Conservation (phyloP, 768 basidiomycete species). For the Sporobolomyces phaffii region DNA sequence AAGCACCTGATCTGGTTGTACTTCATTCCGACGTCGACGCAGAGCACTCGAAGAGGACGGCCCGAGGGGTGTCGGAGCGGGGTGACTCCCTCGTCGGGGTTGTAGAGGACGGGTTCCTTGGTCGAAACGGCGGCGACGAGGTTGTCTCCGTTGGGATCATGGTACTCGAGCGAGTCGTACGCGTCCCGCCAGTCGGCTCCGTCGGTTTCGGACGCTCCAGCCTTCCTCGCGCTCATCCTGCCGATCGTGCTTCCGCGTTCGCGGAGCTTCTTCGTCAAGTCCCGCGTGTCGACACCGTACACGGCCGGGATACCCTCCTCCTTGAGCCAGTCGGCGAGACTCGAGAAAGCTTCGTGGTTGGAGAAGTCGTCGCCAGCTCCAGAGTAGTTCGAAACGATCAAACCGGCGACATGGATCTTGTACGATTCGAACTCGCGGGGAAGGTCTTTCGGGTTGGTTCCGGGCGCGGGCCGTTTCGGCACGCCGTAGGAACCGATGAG, state of each 20-base stretch:
- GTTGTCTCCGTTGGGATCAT: slow-evolving; percentile 81
- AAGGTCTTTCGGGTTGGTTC: slow-evolving; percentile 41
- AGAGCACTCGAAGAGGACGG: slow-evolving; percentile 73
- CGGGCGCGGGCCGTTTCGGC: slow-evolving; percentile 61
- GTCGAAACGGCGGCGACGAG: slow-evolving; percentile 86
- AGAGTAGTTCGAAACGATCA: slow-evolving; percentile 90
- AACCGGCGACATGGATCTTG: slow-evolving; percentile 83
- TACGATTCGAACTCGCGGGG: slow-evolving; percentile 81
- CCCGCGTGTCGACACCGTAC: slow-evolving; percentile 92
- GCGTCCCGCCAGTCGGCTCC: slow-evolving; percentile 67
- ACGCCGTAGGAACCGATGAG: slow-evolving; percentile 97
- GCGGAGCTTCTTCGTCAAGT: slow-evolving; percentile 89
- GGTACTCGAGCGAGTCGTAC: slow-evolving; percentile 73
- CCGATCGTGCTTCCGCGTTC: slow-evolving; percentile 91
- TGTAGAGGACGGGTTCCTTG: slow-evolving; percentile 60
- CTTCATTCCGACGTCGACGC: slow-evolving; percentile 99
- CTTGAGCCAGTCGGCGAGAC: slow-evolving; percentile 84
- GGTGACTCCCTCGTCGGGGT: slow-evolving; percentile 52
- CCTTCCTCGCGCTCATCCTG: slow-evolving; percentile 64
- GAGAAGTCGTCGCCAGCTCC: slow-evolving; percentile 64
- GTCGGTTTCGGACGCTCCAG: slow-evolving; percentile 38
- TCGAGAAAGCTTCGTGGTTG: slow-evolving; percentile 85
- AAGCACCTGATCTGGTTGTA: slow-evolving; percentile 99
- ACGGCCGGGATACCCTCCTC: slow-evolving; percentile 91
- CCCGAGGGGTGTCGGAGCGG: slow-evolving; percentile 53